A percentile compares a stretch with the other conserved stretches of the same genome.
phyloP scores from a whole-genome alignment of 2,329 filamentous ascomycete genomes.

The Aspergillus awamori region DNA sequence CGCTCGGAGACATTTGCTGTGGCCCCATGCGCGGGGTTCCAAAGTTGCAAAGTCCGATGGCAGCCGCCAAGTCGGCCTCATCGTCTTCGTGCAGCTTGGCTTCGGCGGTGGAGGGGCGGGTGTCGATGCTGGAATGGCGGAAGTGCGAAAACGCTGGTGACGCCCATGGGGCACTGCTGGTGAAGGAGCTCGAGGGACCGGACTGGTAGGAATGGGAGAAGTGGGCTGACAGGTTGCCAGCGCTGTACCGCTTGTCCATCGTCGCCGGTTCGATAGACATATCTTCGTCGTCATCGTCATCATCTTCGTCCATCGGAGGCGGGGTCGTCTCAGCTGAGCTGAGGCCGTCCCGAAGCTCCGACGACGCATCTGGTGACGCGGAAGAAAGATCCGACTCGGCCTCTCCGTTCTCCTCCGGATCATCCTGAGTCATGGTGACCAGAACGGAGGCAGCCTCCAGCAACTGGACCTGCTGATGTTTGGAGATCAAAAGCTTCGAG shows the following conservation, averaged over 20 bases:
- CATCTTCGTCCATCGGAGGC: slow-evolving; percentile 70
- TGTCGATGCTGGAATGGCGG: slow-evolving; percentile 74
- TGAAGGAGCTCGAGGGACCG: slow-evolving; percentile 59
- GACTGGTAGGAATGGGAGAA: slow-evolving; percentile 84
- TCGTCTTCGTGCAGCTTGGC: slow-evolving; percentile 75
- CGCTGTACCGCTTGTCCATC: slow-evolving; percentile 60
- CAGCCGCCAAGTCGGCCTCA: slow-evolving; percentile 84
- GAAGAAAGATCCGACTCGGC: slow-evolving; percentile 80
- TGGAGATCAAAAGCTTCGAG: slow-evolving; percentile 96
- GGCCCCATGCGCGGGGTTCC: slow-evolving; percentile 72
- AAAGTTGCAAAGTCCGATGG: slow-evolving; percentile 87
- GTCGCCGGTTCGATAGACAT: slow-evolving; percentile 55
- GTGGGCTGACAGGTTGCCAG: slow-evolving; percentile 43
- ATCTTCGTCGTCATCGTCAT: slow-evolving; percentile 40
- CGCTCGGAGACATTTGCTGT: slow-evolving; percentile 66
- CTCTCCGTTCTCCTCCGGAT: slow-evolving; percentile 64
- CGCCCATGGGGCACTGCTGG: slow-evolving; percentile 54
- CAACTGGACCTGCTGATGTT: slow-evolving; percentile 98
- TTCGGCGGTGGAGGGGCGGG: slow-evolving; percentile 77
- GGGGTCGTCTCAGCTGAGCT: slow-evolving; percentile 94
- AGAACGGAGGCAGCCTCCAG: slow-evolving; percentile 96
- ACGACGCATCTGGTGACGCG: slow-evolving; percentile 79
- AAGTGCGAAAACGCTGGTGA: slow-evolving; percentile 58
- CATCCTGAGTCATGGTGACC: slow-evolving; percentile 79
- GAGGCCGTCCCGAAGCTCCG: slow-evolving; percentile 69